Evolutionary conservation across 2,329 filamentous ascomycete genomes (phyloP).

Genomic region (Colletotrichum phormii): DNA sequence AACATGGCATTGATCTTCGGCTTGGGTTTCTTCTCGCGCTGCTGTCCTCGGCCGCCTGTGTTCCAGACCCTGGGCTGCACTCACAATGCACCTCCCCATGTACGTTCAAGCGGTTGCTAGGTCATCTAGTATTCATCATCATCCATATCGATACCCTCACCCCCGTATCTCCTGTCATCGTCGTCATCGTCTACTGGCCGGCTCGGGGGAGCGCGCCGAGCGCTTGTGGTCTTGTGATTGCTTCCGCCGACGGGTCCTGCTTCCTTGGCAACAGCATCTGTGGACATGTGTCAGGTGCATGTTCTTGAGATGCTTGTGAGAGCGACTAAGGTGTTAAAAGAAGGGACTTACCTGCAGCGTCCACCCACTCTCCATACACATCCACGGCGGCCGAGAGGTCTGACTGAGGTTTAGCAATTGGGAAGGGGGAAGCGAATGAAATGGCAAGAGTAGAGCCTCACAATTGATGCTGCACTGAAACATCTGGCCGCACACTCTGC

Average conservation of each 20-base stretch:
- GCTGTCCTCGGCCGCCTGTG: neutral
- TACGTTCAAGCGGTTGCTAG: neutral
- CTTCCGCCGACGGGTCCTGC: slow-evolving; percentile 40
- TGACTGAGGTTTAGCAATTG: slow-evolving; percentile 49
- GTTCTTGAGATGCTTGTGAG: neutral
- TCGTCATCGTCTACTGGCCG: slow-evolving; percentile 55
- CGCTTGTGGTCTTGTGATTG: slow-evolving; percentile 24
- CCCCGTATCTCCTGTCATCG: slow-evolving; percentile 63
- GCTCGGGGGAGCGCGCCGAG: slow-evolving; percentile 34
- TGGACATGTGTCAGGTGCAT: neutral
- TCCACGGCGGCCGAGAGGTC: slow-evolving; percentile 92
- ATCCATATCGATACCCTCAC: slow-evolving; percentile 63
- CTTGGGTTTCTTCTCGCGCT: neutral
- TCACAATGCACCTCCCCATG: too few species aligned
- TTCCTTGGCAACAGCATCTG: slow-evolving; percentile 65
- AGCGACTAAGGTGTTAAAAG: neutral
- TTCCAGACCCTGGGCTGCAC: neutral
- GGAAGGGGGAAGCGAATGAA: slow-evolving; percentile 13
- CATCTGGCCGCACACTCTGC: slow-evolving; percentile 92
- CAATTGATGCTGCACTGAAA: slow-evolving; percentile 96
- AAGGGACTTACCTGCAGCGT: slow-evolving; percentile 72
- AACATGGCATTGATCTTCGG: neutral
- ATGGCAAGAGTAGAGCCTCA: slow-evolving; percentile 55
- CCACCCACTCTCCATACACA: slow-evolving; percentile 98
- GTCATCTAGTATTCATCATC: slow-evolving; percentile 66